These are phyloP conservation scores for Anthostomella pinea DNA, from an alignment of 2,329 filamentous ascomycete species.

Conservation along the genomic window DNA sequence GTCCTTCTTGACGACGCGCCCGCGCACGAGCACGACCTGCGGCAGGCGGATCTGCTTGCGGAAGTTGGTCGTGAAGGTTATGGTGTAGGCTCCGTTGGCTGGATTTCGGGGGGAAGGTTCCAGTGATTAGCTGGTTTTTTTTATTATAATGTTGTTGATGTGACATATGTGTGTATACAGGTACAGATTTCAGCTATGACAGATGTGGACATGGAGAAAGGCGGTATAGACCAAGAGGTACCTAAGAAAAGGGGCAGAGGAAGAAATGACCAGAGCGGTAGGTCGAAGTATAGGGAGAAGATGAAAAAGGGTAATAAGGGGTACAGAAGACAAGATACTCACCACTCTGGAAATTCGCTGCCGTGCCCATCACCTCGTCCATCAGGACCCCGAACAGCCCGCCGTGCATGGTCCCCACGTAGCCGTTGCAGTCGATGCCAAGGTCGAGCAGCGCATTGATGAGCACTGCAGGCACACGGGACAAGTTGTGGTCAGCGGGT, in stretches of 20 bases:
- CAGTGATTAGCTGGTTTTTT: not conserved
- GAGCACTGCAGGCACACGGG: too few relatives aligned
- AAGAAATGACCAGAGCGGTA: too few relatives aligned
- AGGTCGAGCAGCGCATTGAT: slow-evolving; percentile 26
- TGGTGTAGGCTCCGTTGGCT: slow-evolving; percentile 28
- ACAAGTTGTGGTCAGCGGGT: too few relatives aligned
- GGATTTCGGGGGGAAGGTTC: not conserved
- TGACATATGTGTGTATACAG: too few relatives aligned
- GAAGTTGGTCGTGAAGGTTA: slow-evolving; percentile 24
- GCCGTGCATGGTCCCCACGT: slow-evolving; percentile 27
- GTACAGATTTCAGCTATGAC: too few relatives aligned
- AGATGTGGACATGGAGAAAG: too few relatives aligned
- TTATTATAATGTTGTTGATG: not conserved
- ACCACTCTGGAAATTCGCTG: slow-evolving; percentile 26
- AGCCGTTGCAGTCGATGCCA: slow-evolving; percentile 23
- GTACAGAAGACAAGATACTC: slow-evolving; percentile 10
- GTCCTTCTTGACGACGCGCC: slow-evolving; percentile 24
- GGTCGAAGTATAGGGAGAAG: too few relatives aligned
- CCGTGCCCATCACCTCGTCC: slow-evolving; percentile 33
- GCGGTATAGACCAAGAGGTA: too few relatives aligned
- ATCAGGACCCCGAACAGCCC: slow-evolving; percentile 28
- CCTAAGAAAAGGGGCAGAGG: too few relatives aligned
- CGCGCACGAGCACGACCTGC: slow-evolving; percentile 23
- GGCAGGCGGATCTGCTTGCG: slow-evolving; percentile 25
- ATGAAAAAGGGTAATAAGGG: not conserved